Evolutionary conservation across 495 filamentous ascomycete genomes (phyloP).

Genomic region (Talaromyces proteolyticus): DNA sequence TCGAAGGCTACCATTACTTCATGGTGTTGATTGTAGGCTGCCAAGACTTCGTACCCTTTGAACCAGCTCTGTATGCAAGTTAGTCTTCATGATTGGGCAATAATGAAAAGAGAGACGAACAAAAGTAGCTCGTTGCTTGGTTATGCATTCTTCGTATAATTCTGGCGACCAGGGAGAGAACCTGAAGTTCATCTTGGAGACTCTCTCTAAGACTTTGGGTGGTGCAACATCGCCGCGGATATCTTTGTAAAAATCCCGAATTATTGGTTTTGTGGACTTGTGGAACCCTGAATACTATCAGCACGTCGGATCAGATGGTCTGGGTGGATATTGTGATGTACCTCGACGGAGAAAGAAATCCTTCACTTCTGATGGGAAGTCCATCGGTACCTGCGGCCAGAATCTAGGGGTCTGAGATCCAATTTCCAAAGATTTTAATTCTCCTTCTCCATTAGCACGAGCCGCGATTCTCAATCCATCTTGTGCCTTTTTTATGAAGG

Average conservation of each 20-base stretch:
- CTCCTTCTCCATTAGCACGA: too few relatives aligned
- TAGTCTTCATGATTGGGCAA: slow-evolving; percentile 35
- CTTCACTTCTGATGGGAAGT: slow-evolving; percentile 34
- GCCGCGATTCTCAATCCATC: too few relatives aligned
- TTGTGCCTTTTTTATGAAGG: too few relatives aligned
- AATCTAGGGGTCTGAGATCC: slow-evolving; percentile 32
- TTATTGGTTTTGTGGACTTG: too few relatives aligned
- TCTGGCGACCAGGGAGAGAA: too few relatives aligned
- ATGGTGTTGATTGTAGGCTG: neutral
- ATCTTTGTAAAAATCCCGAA: too few relatives aligned
- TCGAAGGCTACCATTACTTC: slow-evolving; percentile 40
- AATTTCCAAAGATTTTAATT: too few relatives aligned
- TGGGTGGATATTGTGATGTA: neutral
- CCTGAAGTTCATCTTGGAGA: too few relatives aligned
- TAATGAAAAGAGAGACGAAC: slow-evolving; percentile 28
- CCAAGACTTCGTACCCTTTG: slow-evolving; percentile 13
- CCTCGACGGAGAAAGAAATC: slow-evolving; percentile 29
- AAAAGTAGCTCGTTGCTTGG: slow-evolving; percentile 33
- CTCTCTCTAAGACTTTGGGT: too few relatives aligned
- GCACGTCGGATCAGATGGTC: too few relatives aligned
- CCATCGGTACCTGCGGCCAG: slow-evolving; percentile 43
- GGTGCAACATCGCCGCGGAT: too few relatives aligned
- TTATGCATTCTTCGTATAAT: slow-evolving; percentile 10
- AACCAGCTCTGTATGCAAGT: slow-evolving; percentile 27
- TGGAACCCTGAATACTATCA: neutral